phyloP scores from a whole-genome alignment of 1,284 basidiomycete species.

The Tilletia setariae region DNA sequence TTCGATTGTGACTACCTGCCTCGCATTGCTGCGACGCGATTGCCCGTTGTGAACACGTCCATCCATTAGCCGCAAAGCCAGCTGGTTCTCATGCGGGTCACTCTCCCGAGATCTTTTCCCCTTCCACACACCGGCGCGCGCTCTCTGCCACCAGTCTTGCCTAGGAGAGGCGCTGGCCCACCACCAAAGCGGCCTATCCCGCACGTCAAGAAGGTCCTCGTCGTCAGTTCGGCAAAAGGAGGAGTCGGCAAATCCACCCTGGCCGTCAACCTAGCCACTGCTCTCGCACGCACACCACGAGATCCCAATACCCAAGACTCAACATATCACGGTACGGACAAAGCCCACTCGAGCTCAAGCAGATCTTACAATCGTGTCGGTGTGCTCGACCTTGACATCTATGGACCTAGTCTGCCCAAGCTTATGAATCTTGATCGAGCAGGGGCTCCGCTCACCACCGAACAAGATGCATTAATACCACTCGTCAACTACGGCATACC shows the following conservation, averaged over 20 bases:
- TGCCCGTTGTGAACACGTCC: too few relatives aligned
- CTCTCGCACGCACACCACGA: slow-evolving; percentile 57
- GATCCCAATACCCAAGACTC: not conserved
- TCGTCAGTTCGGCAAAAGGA: slow-evolving; percentile 90
- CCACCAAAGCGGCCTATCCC: slow-evolving; percentile 59
- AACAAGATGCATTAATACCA: slow-evolving; percentile 68
- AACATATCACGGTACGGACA: too few relatives aligned
- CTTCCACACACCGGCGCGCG: slow-evolving; percentile 4
- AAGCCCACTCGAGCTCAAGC: not conserved
- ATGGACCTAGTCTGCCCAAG: slow-evolving; percentile 92
- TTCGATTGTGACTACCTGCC: too few relatives aligned
- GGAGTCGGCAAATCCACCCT: slow-evolving; percentile 96
- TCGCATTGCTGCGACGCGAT: too few relatives aligned
- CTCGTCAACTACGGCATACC: slow-evolving; percentile 83
- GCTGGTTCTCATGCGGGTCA: too few relatives aligned
- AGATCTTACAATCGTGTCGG: slow-evolving; percentile 60
- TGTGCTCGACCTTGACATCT: slow-evolving; percentile 89
- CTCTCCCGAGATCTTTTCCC: too few relatives aligned
- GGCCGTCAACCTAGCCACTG: slow-evolving; percentile 76
- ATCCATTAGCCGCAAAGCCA: too few relatives aligned
- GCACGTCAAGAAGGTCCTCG: slow-evolving; percentile 65
- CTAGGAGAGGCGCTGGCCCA: slow-evolving; percentile 51
- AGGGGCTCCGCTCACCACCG: slow-evolving; percentile 75
- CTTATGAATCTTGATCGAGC: slow-evolving; percentile 82
- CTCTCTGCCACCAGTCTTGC: not conserved